phyloP scores from a whole-genome alignment of 768 basidiomycete species.

The Leccinum boreale region DNA sequence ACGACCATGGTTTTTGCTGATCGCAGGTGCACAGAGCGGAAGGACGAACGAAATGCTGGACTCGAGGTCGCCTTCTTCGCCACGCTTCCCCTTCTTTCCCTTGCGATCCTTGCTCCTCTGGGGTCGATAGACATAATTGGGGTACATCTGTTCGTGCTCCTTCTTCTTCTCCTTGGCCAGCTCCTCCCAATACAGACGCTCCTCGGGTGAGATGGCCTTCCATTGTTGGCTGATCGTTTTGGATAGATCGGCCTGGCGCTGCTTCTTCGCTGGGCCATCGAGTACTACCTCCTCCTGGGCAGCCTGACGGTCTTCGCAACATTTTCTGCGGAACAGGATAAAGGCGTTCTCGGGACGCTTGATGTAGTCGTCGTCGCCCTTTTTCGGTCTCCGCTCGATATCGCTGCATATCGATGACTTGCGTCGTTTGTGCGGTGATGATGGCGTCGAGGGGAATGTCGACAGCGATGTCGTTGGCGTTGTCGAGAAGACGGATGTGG shows the following conservation, averaged over 20 bases:
- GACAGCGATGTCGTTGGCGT: slow-evolving; percentile 35
- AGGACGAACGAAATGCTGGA: slow-evolving; percentile 48
- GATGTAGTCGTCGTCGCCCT: slow-evolving; percentile 81
- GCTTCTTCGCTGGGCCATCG: slow-evolving; percentile 57
- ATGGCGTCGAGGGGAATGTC: slow-evolving; percentile 31
- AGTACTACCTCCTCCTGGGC: slow-evolving; percentile 45
- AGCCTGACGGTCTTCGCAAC: slow-evolving; percentile 67
- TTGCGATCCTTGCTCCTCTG: slow-evolving; percentile 53
- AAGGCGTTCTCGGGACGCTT: slow-evolving; percentile 84
- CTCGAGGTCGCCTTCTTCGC: slow-evolving; percentile 45
- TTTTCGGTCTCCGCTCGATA: slow-evolving; percentile 48
- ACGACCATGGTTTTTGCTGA: slow-evolving; percentile 43
- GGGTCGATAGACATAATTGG: slow-evolving; percentile 80
- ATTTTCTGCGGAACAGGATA: slow-evolving; percentile 79
- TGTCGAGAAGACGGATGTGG: slow-evolving; percentile 41
- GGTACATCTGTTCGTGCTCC: slow-evolving; percentile 73
- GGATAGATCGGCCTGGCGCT: slow-evolving; percentile 74
- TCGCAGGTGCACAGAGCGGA: slow-evolving; percentile 37
- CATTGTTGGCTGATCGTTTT: slow-evolving; percentile 82
- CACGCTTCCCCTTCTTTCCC: slow-evolving; percentile 41
- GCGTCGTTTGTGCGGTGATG: slow-evolving; percentile 47
- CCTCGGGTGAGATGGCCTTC: slow-evolving; percentile 63
- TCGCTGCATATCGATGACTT: slow-evolving; percentile 47
- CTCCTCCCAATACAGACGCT: slow-evolving; percentile 71
- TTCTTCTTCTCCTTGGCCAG: slow-evolving; percentile 76